Percentiles rank a stretch among this genome's conserved stretches.
phyloP scores from a whole-genome alignment of 1,139 yeast species.

The Martiniozyma asiatica region DNA sequence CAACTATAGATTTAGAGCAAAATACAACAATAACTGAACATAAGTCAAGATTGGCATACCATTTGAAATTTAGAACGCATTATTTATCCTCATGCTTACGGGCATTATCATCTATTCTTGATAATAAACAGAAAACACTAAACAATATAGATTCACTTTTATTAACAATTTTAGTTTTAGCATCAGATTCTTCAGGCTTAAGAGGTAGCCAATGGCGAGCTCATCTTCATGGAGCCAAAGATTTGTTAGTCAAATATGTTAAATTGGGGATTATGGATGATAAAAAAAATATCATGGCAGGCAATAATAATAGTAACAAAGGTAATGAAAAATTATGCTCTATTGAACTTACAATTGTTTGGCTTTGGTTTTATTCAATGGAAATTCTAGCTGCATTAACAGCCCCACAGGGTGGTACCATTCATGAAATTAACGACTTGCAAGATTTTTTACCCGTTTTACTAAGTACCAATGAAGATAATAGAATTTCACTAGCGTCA shows the following conservation, averaged over 20 bases:
- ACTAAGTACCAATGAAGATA: constrained; percentile 3
- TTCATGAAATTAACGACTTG: constrained; percentile 37
- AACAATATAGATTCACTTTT: constrained; percentile 47
- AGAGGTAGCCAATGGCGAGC: constrained; percentile 53
- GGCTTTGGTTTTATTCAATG: constrained; percentile 50
- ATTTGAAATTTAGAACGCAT: constrained; percentile 36
- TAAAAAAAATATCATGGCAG: too few species aligned
- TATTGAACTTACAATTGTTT: constrained; percentile 36
- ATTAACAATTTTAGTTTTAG: constrained; percentile 44
- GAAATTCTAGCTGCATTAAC: constrained; percentile 49
- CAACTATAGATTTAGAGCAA: constrained; percentile 2
- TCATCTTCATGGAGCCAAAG: constrained; percentile 55
- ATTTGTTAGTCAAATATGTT: constrained; percentile 39
- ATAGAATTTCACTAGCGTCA: constrained; percentile 14
- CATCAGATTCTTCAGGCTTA: constrained; percentile 43
- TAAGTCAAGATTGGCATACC: constrained; percentile 20
- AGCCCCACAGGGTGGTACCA: constrained; percentile 43
- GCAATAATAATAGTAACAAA: too few species aligned
- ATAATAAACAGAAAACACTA: constrained; percentile 27
- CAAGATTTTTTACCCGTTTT: constrained; percentile 28
- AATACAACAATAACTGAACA: constrained; percentile 6
- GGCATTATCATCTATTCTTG: constrained; percentile 30
- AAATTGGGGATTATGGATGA: constrained; percentile 18
- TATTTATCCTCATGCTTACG: constrained; percentile 43
- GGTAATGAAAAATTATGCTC: constrained; percentile 9